phyloP scores from a whole-genome alignment of 768 basidiomycete genomes.

The Sporobolomyces pararoseus region DNA sequence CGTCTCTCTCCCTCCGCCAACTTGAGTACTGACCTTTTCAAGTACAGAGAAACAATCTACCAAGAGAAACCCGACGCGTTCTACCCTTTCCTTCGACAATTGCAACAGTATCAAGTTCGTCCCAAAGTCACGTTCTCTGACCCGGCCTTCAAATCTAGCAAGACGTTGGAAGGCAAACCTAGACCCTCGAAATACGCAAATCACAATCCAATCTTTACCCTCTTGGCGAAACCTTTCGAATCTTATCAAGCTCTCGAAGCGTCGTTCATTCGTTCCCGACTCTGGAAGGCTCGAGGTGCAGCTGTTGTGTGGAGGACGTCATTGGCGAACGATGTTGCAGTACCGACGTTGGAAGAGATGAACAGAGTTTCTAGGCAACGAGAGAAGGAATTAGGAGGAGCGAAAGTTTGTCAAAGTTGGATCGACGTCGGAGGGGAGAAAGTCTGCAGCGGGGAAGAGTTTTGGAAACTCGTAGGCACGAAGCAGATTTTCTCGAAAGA shows the following conservation, averaged over 20 bases:
- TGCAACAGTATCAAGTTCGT: constrained; percentile 8
- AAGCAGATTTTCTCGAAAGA: constrained; percentile 49
- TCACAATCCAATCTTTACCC: constrained; percentile 36
- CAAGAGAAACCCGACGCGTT: constrained; percentile 10
- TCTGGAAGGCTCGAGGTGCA: not conserved
- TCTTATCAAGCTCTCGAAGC: constrained; percentile 22
- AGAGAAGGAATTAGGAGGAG: not conserved
- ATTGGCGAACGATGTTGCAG: not conserved
- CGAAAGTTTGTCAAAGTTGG: constrained; percentile 15
- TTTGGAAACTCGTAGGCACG: constrained; percentile 67
- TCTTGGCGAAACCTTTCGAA: constrained; percentile 18
- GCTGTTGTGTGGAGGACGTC: not conserved
- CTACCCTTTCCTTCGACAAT: constrained; percentile 7
- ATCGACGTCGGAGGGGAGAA: constrained; percentile 23
- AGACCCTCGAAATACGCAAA: constrained; percentile 9
- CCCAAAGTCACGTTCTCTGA: not conserved
- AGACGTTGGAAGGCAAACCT: constrained; percentile 15
- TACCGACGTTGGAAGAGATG: constrained; percentile 11
- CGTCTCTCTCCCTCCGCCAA: not conserved
- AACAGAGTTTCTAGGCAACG: not conserved
- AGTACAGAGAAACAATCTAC: constrained; percentile 17
- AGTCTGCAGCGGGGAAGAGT: constrained; percentile 54
- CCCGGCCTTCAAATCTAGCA: not conserved
- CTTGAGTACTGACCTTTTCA: not conserved
- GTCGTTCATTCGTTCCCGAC: not conserved